Percentiles rank a stretch among this genome's conserved stretches.
Evolutionary conservation across 2,329 filamentous ascomycete species (phyloP).

Genomic region (Colletotrichum sidae): DNA sequence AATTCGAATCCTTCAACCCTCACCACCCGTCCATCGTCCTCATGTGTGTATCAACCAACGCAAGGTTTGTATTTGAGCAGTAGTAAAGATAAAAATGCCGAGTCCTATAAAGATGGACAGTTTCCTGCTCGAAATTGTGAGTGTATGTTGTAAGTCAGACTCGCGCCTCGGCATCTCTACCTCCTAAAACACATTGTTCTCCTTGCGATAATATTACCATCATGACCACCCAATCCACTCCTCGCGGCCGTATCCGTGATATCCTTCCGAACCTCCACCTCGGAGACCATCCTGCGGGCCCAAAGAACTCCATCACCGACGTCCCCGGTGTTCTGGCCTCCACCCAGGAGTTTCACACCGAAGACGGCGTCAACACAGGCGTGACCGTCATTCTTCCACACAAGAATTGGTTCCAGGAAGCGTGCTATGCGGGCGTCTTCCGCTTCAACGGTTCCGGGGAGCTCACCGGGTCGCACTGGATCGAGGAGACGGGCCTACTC

Average conservation of each 20-base stretch:
- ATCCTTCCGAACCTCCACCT: constrained; percentile 57
- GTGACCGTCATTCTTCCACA: constrained; percentile 62
- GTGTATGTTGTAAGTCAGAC: background rate
- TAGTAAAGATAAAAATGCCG: background rate
- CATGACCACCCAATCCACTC: constrained; percentile 20
- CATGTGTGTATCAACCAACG: no score
- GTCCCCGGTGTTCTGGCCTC: constrained; percentile 60
- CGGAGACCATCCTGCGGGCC: constrained; percentile 56
- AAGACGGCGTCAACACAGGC: constrained; percentile 58
- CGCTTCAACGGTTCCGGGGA: constrained; percentile 74
- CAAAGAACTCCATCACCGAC: constrained; percentile 63
- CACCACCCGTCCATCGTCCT: no score
- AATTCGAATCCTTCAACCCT: no score
- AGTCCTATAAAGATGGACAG: background rate
- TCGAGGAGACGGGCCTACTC: constrained; percentile 70
- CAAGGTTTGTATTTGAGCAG: no score
- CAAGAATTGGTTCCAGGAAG: constrained; percentile 55
- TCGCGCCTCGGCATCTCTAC: background rate
- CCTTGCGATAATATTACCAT: background rate
- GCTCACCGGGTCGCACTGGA: constrained; percentile 71
- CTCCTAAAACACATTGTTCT: no score
- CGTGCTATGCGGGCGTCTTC: constrained; percentile 64
- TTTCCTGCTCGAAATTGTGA: background rate
- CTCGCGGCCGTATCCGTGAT: constrained; percentile 52
- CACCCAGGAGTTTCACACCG: constrained; percentile 55